Evolutionary conservation across 768 basidiomycete species (phyloP).

Genomic region (Trametes coccinea): DNA sequence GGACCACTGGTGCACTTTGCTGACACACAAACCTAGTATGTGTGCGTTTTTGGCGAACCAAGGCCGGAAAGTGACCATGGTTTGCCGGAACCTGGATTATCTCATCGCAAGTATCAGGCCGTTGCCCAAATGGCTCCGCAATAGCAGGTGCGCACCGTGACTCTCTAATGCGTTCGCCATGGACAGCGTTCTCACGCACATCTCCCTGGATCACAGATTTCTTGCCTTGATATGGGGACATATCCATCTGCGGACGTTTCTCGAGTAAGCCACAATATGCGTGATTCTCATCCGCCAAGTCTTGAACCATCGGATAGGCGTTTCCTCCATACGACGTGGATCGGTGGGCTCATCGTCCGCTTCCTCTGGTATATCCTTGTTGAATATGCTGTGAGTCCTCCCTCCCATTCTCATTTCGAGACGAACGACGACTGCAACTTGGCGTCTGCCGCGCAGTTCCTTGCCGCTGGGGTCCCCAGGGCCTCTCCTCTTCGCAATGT

Average conservation of each 20-base stretch:
- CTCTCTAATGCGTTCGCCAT: slow-evolving; percentile 47
- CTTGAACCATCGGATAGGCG: slow-evolving; percentile 34
- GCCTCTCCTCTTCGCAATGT: slow-evolving; percentile 52
- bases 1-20: neutral
- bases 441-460: neutral
- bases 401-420: too few relatives aligned
- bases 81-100: slow-evolving; percentile 54
- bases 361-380: slow-evolving; percentile 46
- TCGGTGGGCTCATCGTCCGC: slow-evolving; percentile 53
- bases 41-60: slow-evolving; percentile 46
- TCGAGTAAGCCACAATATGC: slow-evolving; percentile 46
- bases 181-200: too few relatives aligned
- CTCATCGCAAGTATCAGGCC: slow-evolving; percentile 47
- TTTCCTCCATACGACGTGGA: slow-evolving; percentile 61
- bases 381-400: neutral
- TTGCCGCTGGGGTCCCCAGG: slow-evolving; percentile 34
- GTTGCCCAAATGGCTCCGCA: slow-evolving; percentile 55
- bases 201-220: too few relatives aligned
- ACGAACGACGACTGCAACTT: too few relatives aligned
- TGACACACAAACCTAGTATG: slow-evolving; percentile 30
- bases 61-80: slow-evolving; percentile 47
- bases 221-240: slow-evolving; percentile 22
- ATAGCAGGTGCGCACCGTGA: slow-evolving; percentile 48
- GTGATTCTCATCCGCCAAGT: too few relatives aligned
- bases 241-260: slow-evolving; percentile 45